A percentile compares a stretch with the other conserved stretches of the same genome.
Evolutionary conservation across 164 flowering plant genomes (phyloP).

Genomic region (Magnolia officinalis): DNA sequence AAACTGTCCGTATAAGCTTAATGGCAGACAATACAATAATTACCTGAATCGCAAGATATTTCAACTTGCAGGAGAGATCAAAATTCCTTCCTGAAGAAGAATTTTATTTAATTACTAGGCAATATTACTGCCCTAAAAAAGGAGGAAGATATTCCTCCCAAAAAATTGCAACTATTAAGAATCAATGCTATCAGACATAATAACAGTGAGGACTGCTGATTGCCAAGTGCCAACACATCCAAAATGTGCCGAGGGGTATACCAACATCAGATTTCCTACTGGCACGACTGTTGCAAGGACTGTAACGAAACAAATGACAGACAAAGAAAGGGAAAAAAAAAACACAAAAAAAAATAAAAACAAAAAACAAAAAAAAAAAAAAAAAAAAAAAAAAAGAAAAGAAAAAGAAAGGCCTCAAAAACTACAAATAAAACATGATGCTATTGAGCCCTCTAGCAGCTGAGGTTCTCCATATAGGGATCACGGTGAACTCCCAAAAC

Average conservation of each 20-base stretch:
- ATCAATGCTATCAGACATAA: not conserved
- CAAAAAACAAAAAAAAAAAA: not conserved
- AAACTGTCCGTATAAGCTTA: conserved; percentile 1
- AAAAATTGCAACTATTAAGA: not conserved
- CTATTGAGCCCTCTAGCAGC: too few species aligned
- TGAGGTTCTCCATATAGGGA: not conserved
- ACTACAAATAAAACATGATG: too few species aligned
- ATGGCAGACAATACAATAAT: conserved; percentile 16
- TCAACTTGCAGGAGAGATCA: conserved; percentile 25
- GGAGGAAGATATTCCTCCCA: not conserved
- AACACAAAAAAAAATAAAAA: not conserved
- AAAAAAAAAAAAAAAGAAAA: not conserved
- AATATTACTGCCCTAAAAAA: not conserved
- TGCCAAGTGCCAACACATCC: not conserved
- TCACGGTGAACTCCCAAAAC: not conserved
- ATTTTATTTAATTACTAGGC: conserved; percentile 8
- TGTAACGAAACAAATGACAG: not conserved
- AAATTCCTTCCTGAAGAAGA: conserved; percentile 30
- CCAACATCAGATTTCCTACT: not conserved
- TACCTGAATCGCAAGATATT: conserved; percentile 24
- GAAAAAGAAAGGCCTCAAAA: not conserved
- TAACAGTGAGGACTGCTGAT: not conserved
- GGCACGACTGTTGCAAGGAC: not conserved
- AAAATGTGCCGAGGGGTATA: not conserved
- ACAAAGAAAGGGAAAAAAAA: not conserved